Base-by-base conservation (phyloP, 2,329 filamentous ascomycete species). In the Colletotrichum truncatum region DNA sequence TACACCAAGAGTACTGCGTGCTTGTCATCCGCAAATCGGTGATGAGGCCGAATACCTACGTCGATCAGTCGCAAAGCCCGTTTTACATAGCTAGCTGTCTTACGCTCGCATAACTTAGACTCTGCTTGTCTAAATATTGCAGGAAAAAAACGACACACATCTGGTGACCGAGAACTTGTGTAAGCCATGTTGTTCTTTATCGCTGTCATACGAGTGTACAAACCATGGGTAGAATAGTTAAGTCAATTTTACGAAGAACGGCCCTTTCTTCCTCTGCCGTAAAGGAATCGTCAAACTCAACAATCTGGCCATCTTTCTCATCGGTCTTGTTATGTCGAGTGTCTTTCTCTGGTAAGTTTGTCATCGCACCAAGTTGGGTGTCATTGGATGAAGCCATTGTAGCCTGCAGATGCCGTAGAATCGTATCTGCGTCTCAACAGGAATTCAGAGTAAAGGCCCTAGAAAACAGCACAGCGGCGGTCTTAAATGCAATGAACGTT, bases 51-150 rank as follows among this genome's bases (percentile, higher is more conserved):
- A 82, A 80, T 43, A 83, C 77, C 64, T 68, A n/a, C 25, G 3
- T 10, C n/a, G 21, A 39, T 39, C 9, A 38, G n/a, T 21, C 16
- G 1, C 10, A 11, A 11, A 25, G n/a, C 3, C 14, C n/a, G 21
- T 0, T 25, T n/a, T n/a, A 12, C 14, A 23, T 6, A 25, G 11
- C 8, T 14, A n/a, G 16, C 9, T 3, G 7, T 59, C 68, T 18
- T 16, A 70, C 68, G 21, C 68, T 75, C 2, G 82, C 83, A 70
- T 85, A 86, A 67, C 77, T 82, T 1, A 86, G 74, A 60, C 78
- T 82, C 52, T 85, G 83, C 71, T 82, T 85, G 72, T 85, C 79
- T 8, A 83, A 70, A 48, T 82, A 82, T 49, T 82, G 78, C 5
- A 81, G 70, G 45, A 82, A 77, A 61, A 81, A 82, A 25, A 80